A percentile compares a stretch with the other conserved stretches of the same genome.
phyloP scores from a whole-genome alignment of 306 rosid genomes.

The Dalbergia cochinchinensis region DNA sequence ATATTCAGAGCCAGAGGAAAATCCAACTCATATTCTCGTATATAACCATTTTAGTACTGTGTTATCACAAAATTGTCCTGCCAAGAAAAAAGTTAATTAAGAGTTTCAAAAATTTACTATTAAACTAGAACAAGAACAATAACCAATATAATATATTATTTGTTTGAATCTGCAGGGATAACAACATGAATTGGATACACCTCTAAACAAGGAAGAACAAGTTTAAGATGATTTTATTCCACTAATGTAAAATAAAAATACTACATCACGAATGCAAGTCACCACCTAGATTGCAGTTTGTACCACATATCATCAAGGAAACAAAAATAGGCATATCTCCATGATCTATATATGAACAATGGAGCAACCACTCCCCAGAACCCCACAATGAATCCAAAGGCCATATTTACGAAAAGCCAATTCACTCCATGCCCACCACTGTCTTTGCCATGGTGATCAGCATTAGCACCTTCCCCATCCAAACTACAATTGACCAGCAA shows the following conservation, averaged over 20 bases:
- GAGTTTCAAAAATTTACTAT: constrained; percentile 1
- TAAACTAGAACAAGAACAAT: no score
- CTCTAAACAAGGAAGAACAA: background rate
- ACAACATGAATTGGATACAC: background rate
- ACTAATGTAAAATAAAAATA: no score
- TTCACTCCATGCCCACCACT: background rate
- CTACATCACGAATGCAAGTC: no score
- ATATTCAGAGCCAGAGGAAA: no score
- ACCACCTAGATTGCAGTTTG: background rate
- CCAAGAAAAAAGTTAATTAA: no score
- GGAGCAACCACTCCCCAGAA: constrained; percentile 39
- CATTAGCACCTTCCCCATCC: background rate
- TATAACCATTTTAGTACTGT: no score
- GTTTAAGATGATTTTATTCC: background rate
- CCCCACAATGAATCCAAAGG: constrained; percentile 39
- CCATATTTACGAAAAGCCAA: constrained; percentile 30
- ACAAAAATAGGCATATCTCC: constrained; percentile 29
- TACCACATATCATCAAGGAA: constrained; percentile 23
- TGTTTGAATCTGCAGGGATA: background rate
- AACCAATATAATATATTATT: no score
- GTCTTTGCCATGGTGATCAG: background rate
- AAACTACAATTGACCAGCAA: no score
- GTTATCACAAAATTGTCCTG: no score
- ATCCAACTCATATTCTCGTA: no score
- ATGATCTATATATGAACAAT: constrained; percentile 1